Evolutionary conservation across 805 yeast genomes (phyloP), one percentile per base, ranked within the genome.

Genomic region (Schizosaccharomyces cryophilus): DNA sequence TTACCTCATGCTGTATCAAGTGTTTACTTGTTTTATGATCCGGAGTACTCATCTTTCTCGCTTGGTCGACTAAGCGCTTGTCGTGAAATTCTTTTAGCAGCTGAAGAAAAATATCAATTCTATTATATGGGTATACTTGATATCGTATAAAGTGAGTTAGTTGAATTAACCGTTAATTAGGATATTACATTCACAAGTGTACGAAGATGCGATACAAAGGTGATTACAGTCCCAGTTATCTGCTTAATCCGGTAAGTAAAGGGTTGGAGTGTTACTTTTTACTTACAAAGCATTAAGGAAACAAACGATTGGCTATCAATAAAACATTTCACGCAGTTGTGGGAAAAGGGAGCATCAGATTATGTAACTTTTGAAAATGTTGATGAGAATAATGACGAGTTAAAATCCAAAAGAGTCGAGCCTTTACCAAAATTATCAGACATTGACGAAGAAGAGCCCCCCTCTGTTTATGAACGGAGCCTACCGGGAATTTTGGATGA

Each of bases 121-220:
- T 86, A 87, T 67, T 85, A 85, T 66, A 67, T 88, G 71, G 96
- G 66, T 63, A 42, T 5, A 55, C 61, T 24, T 9, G 19, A 31
- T 17, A 24, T 3, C 13, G n/a, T 40, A 26, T 11, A 9, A 24
- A 2, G 15, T 35, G n/a, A 21, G 42, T 51, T n/a, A 11, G 58
- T 0, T 40, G 21, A 4, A 15, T 19, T 58, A 26, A 24, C 55
- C 3, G 5, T 3, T 3, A 4, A 42, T 24, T 19, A 30, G 66
- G 96, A 0, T 86, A 80, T 65, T 88, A 82, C 67, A 80, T 87
- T 56, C 81, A 81, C 4, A 88, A 84, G 65, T 86, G 95, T 69
- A 75, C 73, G 0, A 88, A 88, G 70, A 87, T 88, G 95, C 75
- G 73, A 58, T 89, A 89, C 68, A 88, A 88, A 70, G 80, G 77